Evolutionary conservation across 352 stramenopile species (phyloP).

Genomic region (Phytophthora ohioensis): DNA sequence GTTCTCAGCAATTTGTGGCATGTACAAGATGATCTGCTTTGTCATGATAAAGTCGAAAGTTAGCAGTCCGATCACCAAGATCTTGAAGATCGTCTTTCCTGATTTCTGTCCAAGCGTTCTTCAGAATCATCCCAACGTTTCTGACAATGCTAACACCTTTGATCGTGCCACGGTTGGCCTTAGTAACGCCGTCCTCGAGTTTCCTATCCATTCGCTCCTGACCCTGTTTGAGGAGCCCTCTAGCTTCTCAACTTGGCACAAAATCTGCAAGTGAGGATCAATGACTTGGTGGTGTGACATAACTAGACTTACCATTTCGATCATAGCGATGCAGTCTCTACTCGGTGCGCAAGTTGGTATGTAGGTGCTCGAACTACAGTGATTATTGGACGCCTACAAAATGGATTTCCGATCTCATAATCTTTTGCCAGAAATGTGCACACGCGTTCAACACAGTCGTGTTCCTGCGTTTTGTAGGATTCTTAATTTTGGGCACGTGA

Average conservation of each 20-base stretch:
- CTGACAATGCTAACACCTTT: neutral
- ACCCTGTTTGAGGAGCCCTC: too few species aligned
- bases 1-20: neutral
- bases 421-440: too few species aligned
- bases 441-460: too few species aligned
- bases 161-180: neutral
- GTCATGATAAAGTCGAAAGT: neutral
- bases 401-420: too few species aligned
- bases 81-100: neutral
- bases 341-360: too few species aligned
- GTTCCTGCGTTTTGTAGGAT: too few species aligned
- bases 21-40: neutral
- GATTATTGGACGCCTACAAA: too few species aligned
- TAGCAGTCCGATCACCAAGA: neutral
- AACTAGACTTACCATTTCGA: neutral
- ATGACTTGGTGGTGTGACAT: neutral
- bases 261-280: neutral
- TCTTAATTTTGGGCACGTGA: too few species aligned
- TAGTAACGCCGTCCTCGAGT: constrained; percentile 2
- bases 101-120: neutral
- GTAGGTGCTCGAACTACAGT: too few species aligned
- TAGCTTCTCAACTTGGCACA: too few species aligned
- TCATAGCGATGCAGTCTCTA: neutral
- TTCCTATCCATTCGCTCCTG: neutral
- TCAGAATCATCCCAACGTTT: neutral